Percentiles rank a stretch among this genome's conserved stretches.
Evolutionary conservation across 176 grass and related monocot species (phyloP).

Genomic region (sorghum (Sorghum bicolor)): Sorghum_bicolor_NCBIv3 NC_012872.2:7871501-7872000

Average conservation of each 20-base stretch:
- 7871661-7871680: neutral
- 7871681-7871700: neutral
- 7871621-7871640: too few relatives aligned
- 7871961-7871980: conserved; percentile 27
- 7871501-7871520: too few relatives aligned
- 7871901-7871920: neutral
- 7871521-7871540: too few relatives aligned
- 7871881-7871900: neutral
- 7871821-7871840: neutral
- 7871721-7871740: neutral
- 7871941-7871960: neutral
- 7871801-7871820: conserved; percentile 7
- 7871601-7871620: too few relatives aligned
- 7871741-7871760: neutral
- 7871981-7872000: neutral
- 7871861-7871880: conserved; percentile 4
- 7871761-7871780: neutral
- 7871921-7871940: conserved; percentile 22
- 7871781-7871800: neutral
- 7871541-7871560: too few relatives aligned
- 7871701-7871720: too few relatives aligned
- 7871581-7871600: too few relatives aligned
- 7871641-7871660: too few relatives aligned
- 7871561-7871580: too few relatives aligned
- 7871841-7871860: neutral